A percentile compares a stretch with the other conserved stretches of the same genome.
Evolutionary conservation across 2,329 filamentous ascomycete species (phyloP).

Genomic region (Cercospora sojina): DNA sequence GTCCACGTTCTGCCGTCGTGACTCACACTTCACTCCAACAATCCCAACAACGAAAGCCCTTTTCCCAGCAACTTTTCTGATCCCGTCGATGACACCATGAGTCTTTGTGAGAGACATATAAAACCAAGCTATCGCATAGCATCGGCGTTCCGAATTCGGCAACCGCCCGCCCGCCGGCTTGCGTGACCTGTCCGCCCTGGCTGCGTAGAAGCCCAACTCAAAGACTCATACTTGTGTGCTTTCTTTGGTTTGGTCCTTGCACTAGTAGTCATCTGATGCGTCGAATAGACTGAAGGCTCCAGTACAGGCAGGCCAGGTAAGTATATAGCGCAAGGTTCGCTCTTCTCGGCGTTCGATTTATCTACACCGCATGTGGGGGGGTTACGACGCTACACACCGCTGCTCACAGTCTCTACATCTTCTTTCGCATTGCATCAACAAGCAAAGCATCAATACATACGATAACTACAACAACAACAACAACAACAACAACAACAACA

Average conservation of each 20-base stretch:
- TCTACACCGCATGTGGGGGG: background rate
- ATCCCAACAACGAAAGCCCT: background rate
- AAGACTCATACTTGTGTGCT: constrained; percentile 8
- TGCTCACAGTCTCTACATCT: background rate
- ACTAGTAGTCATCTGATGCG: constrained; percentile 10
- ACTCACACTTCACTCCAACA: constrained; percentile 7
- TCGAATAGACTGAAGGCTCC: background rate
- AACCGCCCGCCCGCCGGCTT: background rate
- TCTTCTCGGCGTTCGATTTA: background rate
- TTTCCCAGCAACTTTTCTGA: background rate
- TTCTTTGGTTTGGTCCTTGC: background rate
- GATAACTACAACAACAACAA: background rate
- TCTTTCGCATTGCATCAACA: background rate
- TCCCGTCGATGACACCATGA: constrained; percentile 4
- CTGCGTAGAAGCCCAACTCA: background rate
- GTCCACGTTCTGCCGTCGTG: constrained; percentile 3
- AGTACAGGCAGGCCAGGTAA: background rate
- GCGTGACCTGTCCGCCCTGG: background rate
- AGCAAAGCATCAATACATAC: background rate
- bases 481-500: background rate
- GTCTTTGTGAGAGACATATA: background rate
- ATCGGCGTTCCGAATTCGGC: background rate
- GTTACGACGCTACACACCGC: background rate
- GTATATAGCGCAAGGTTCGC: background rate
- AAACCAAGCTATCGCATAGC: background rate